Percentiles rank a stretch among this genome's conserved stretches.
These are phyloP conservation scores for Lignosus rhinocerotis DNA, from an alignment of 1,284 basidiomycete species.

Conservation along the genomic window DNA sequence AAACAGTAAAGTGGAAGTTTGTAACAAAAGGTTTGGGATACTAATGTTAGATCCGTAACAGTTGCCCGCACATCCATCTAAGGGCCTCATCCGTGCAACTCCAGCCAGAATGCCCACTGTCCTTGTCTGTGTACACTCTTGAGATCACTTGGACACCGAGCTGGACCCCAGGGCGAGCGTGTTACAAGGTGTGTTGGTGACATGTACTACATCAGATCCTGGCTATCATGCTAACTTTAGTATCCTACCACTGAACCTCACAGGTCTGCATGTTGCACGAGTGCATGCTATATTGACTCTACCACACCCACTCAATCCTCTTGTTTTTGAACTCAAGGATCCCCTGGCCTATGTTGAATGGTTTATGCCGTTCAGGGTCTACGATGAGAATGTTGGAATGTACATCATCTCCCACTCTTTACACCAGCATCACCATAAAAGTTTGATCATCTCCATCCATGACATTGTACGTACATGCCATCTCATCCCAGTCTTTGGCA, in stretches of 20 bases:
- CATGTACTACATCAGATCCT: background rate
- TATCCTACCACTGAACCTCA: no score
- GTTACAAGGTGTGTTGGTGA: constrained; percentile 2
- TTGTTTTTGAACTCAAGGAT: background rate
- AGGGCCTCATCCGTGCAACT: background rate
- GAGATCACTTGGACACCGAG: background rate
- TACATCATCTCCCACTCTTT: constrained; percentile 18
- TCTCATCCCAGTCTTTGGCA: constrained; percentile 21
- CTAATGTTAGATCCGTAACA: no score
- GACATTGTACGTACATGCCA: constrained; percentile 18
- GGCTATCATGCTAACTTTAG: background rate
- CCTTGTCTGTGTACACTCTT: background rate
- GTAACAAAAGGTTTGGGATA: no score
- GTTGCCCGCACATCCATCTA: background rate
- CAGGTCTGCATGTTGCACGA: constrained; percentile 20
- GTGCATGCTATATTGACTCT: constrained; percentile 19
- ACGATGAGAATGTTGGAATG: constrained; percentile 16
- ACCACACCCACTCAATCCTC: background rate
- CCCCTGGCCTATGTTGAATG: constrained; percentile 30
- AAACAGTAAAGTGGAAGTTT: no score
- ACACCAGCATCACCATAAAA: constrained; percentile 7
- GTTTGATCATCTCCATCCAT: constrained; percentile 21
- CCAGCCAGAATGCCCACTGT: background rate
- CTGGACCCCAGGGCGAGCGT: background rate
- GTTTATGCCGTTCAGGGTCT: constrained; percentile 23